Evolutionary conservation across 768 basidiomycete genomes (phyloP).

Genomic region (Candolleomyces eurysporus): DNA sequence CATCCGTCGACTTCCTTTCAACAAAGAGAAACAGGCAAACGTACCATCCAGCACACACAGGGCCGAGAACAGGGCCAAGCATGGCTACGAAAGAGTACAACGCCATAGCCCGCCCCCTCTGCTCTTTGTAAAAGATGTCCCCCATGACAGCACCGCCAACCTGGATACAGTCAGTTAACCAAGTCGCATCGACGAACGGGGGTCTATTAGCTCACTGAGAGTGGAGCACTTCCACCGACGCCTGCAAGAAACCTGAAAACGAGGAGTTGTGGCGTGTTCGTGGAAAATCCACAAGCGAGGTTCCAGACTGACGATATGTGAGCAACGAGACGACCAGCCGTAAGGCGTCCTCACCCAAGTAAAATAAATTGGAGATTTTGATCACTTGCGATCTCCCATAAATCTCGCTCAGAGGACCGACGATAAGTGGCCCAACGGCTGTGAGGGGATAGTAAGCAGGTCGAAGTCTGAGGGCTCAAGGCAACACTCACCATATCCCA

Average conservation of each 20-base stretch:
- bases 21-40: background rate
- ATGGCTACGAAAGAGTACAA: slow-evolving; percentile 55
- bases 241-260: slow-evolving; percentile 63
- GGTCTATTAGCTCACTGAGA: slow-evolving; percentile 32
- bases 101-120: slow-evolving; percentile 51
- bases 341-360: slow-evolving; percentile 41
- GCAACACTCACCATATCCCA: slow-evolving; percentile 51
- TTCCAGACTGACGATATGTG: slow-evolving; percentile 37
- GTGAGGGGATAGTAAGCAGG: background rate
- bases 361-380: slow-evolving; percentile 57
- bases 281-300: slow-evolving; percentile 48
- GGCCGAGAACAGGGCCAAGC: slow-evolving; percentile 42
- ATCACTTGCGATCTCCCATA: slow-evolving; percentile 59
- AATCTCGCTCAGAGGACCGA: slow-evolving; percentile 70
- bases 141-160: slow-evolving; percentile 53
- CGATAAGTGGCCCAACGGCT: slow-evolving; percentile 22
- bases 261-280: slow-evolving; percentile 49
- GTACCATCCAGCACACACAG: slow-evolving; percentile 32
- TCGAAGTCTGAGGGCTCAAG: background rate
- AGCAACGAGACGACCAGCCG: background rate
- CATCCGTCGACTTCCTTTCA: too few relatives aligned
- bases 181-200: background rate
- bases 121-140: slow-evolving; percentile 51
- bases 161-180: background rate
- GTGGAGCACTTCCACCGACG: slow-evolving; percentile 62